Evolutionary conservation across 805 yeast genomes (phyloP), one percentile per base, ranked within the genome.

Genomic region (Ogataea pignaliae): DNA sequence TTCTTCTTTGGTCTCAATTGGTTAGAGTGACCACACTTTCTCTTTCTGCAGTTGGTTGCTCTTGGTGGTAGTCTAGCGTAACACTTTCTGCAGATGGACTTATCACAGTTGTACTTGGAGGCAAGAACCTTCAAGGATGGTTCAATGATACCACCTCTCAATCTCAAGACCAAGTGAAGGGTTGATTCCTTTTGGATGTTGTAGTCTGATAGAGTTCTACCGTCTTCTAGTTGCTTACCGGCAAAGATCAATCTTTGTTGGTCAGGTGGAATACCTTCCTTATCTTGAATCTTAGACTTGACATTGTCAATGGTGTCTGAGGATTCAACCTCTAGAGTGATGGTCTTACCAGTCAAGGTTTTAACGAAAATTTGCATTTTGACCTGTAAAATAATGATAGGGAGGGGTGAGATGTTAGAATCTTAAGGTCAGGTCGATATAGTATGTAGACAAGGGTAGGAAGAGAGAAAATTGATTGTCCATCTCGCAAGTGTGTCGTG

Each of bases 11-110:
- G 98, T 83, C 99, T 89, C 78, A 93, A 88, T 83, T 93, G 99
- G 85, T 93, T 93, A 74, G 97, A 82, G 95, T 93, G 99, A 71
- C 99, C 99, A 80, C 99, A 93, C 85, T 93, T 93, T 88, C 97
- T 89, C 98, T 93, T 93, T 83, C 99, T 89, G 85, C 99, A 93
- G 97, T 93, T 93, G 78, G 98, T 93, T 67, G 99, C 99, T 87
- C 98, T 95, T 78, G 99, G 97, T 71, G 99, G 99, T 72, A 93
- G 90, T 84, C 99, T 93, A 68, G 99, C 97, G 85, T 93, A 93
- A 83, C 99, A 93, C 75, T 90, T 88, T 79, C 99, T 95, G 85
- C 99, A 93, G 74, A 93, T 91, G 60, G 96, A 74, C 80, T 93
- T 93, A 61, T 93, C 99, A 83, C 98, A 93, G 95, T 93, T 93